A percentile compares a stretch with the other conserved stretches of the same genome.
phyloP scores from a whole-genome alignment of 768 basidiomycete species.

The Boletus reticulatus region DNA sequence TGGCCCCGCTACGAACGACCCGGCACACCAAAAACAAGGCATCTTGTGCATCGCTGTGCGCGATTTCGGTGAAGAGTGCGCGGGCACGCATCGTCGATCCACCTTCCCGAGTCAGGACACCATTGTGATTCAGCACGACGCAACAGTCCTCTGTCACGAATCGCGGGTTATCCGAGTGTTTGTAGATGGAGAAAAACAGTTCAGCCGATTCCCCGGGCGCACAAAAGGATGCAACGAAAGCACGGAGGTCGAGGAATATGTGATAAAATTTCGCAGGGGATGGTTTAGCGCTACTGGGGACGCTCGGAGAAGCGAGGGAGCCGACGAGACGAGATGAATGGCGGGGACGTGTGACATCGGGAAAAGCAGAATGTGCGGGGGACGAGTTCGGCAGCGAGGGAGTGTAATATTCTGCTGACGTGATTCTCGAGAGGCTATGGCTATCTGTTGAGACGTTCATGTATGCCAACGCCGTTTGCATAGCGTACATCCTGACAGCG shows the following conservation, averaged over 20 bases:
- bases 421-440: conserved; percentile 31
- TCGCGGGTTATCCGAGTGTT: conserved; percentile 66
- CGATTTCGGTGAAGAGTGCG: conserved; percentile 89
- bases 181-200: conserved; percentile 91
- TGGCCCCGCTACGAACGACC: conserved; percentile 82
- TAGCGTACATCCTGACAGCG: conserved; percentile 87
- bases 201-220: conserved; percentile 90
- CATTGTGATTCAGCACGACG: conserved; percentile 87
- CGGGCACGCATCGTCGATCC: conserved; percentile 57
- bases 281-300: conserved; percentile 26
- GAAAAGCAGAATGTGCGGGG: conserved; percentile 69
- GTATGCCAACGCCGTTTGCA: conserved; percentile 83
- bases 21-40: conserved; percentile 88
- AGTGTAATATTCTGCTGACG: conserved; percentile 42
- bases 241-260: conserved; percentile 85
- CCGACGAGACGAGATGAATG: conserved; percentile 35
- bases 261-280: conserved; percentile 78
- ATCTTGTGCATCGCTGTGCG: conserved; percentile 79
- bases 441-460: conserved; percentile 50
- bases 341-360: conserved; percentile 42
- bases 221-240: conserved; percentile 90
- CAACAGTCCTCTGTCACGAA: conserved; percentile 96
- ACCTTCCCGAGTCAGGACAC: conserved; percentile 80
- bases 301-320: conserved; percentile 29
- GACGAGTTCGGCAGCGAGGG: conserved; percentile 50